Evolutionary conservation across 2,329 filamentous ascomycete genomes (phyloP), one percentile per base, ranked within the genome.

Genomic region (Colletotrichum nymphaeae): DNA sequence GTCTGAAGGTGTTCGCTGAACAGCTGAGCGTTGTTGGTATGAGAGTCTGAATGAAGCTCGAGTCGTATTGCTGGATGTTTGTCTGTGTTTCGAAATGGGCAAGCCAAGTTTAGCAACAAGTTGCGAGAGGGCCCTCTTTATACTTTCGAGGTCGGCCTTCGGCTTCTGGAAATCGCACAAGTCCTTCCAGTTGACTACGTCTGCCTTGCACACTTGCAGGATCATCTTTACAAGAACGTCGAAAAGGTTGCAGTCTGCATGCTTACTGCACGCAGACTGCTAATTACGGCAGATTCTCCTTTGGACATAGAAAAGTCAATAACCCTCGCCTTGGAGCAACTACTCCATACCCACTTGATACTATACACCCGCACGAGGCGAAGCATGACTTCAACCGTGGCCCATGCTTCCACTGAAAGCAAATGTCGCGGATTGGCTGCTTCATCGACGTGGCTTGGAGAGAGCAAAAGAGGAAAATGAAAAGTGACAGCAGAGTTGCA

Each of bases 391-490:
- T 59, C 16, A 57, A 26, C 57, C 22, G 55, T 53, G 55, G 63
- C 32, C 55, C 56, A 53, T 16, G 63, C 63, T 14, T 49, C 30
- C 46, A 46, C 30, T 32, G 63, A 19, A 46, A 53, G 52, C 42
- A 63, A 37, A 57, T 11, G 56, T 57, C 46, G 22, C 16, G 67
- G 67, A 56, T 60, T 71, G 67, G 71, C 28, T 32, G n/a, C 62
- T 28, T 53, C 32, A 56, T 19, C 5, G 70, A 71, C 28, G 67
- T 71, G 71, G 67, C 67, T 69, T 73, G 71, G 56, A 73, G 57
- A 53, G 56, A 42, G 30, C 35, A 57, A 30, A 57, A 63, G 55
- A 30, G 28, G 6, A 62, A 58, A 60, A 60, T 66, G 71, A 66
- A 56, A 63, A 53, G 2, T 73, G 71, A 73, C 55, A 60, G n/a